A percentile compares a stretch with the other conserved stretches of the same genome.
phyloP scores from a whole-genome alignment of 495 filamentous ascomycete genomes.

The Collariella sp. region DNA sequence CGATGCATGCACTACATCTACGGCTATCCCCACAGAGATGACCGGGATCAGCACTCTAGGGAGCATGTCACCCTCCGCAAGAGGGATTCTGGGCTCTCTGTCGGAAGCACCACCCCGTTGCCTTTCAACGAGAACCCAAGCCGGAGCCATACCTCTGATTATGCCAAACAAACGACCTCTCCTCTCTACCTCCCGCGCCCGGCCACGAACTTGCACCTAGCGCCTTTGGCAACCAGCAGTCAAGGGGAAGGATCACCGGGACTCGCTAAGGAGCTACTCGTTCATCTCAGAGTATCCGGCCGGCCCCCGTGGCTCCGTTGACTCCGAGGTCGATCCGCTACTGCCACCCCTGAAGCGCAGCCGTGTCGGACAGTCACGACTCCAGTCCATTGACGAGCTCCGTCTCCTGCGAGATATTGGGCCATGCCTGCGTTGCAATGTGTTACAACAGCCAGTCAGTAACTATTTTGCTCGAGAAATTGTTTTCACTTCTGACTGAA shows the following conservation, averaged over 20 bases:
- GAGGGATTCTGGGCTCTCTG: conserved; percentile 38
- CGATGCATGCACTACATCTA: conserved; percentile 45
- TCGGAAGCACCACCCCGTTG: conserved; percentile 31
- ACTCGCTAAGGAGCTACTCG: conserved; percentile 37
- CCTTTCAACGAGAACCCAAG: conserved; percentile 29
- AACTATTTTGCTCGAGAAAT: neutral
- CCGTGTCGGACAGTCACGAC: conserved; percentile 38
- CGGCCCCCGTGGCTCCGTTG: conserved; percentile 34
- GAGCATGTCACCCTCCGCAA: conserved; percentile 35
- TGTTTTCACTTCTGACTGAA: conserved; percentile 6
- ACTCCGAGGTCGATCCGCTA: conserved; percentile 43
- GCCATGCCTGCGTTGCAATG: conserved; percentile 39
- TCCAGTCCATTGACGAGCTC: conserved; percentile 44
- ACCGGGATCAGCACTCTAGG: conserved; percentile 39
- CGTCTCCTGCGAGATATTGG: conserved; percentile 37
- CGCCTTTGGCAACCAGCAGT: conserved; percentile 28
- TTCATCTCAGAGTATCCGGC: conserved; percentile 33
- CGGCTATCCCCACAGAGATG: conserved; percentile 37
- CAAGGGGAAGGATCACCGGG: conserved; percentile 37
- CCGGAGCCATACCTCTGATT: conserved; percentile 27
- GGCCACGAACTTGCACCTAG: conserved; percentile 30
- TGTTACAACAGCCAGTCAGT: conserved; percentile 34
- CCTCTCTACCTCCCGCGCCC: conserved; percentile 35
- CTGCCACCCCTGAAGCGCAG: conserved; percentile 43
- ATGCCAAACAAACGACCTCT: conserved; percentile 25